Evolutionary conservation across 1,139 yeast species (phyloP).

Genomic region (Sugiyamaella japonica): DNA sequence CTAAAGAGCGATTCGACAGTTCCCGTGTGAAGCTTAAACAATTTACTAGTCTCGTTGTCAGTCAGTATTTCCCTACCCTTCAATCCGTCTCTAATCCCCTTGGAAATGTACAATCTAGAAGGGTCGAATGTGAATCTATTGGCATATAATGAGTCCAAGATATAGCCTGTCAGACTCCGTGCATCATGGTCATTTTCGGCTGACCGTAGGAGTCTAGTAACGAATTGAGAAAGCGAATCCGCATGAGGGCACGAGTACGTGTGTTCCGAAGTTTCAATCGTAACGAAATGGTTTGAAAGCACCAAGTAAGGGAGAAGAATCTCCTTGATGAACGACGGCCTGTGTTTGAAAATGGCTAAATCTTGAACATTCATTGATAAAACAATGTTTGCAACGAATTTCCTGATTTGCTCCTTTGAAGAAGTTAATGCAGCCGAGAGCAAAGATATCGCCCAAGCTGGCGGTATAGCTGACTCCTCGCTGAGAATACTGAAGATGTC

Average conservation of each 20-base stretch:
- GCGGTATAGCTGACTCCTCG: conserved; percentile 56
- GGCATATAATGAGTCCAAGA: conserved; percentile 51
- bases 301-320: conserved; percentile 63
- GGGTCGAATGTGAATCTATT: conserved; percentile 65
- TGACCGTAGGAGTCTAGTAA: conserved; percentile 47
- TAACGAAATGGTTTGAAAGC: conserved; percentile 60
- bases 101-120: conserved; percentile 60
- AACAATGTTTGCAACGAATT: conserved; percentile 58
- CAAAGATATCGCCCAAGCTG: conserved; percentile 69
- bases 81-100: conserved; percentile 60
- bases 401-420: conserved; percentile 76
- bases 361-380: conserved; percentile 53
- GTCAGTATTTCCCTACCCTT: conserved; percentile 13
- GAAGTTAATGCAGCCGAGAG: conserved; percentile 76
- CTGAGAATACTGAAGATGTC: conserved; percentile 63
- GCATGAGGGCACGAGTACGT: conserved; percentile 58
- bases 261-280: conserved; percentile 36
- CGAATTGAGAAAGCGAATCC: conserved; percentile 49
- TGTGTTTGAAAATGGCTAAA: conserved; percentile 50
- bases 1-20: conserved; percentile 24
- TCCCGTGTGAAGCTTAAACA: conserved; percentile 20
- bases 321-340: conserved; percentile 50
- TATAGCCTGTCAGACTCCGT: conserved; percentile 34
- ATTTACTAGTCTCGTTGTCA: background rate
- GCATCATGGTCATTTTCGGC: conserved; percentile 42